A percentile compares a stretch with the other conserved stretches of the same genome.
These are phyloP conservation scores for Bertia moriformis DNA, from an alignment of 2,329 filamentous ascomycete species.

Conservation along the genomic window DNA sequence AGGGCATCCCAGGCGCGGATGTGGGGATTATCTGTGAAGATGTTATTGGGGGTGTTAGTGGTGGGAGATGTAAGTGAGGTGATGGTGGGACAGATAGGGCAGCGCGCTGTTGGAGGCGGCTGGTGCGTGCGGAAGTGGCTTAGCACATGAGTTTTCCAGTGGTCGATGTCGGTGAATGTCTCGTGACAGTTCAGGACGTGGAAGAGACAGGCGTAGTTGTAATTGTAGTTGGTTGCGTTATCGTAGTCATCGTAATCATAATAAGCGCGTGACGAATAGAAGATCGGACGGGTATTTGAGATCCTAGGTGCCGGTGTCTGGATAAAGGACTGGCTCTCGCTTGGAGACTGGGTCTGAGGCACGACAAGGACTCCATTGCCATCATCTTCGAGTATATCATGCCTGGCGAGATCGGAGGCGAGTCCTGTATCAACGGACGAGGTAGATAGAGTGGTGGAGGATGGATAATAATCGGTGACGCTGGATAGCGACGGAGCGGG, in stretches of 20 bases:
- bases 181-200: conserved; percentile 24
- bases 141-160: conserved; percentile 25
- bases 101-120: conserved; percentile 21
- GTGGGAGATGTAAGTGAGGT: too few relatives aligned
- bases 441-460: conserved; percentile 10
- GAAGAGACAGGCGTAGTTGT: conserved; percentile 26
- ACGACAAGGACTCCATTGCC: conserved; percentile 11
- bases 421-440: conserved; percentile 14
- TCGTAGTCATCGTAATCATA: not conserved
- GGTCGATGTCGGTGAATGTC: conserved; percentile 17
- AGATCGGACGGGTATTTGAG: too few relatives aligned
- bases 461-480: not conserved
- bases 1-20: conserved; percentile 21
- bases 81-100: conserved; percentile 24
- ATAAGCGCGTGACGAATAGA: not conserved
- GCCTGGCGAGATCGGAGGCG: conserved; percentile 8
- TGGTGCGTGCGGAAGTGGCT: conserved; percentile 24
- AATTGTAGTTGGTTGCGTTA: conserved; percentile 2
- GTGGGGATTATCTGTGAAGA: conserved; percentile 7
- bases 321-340: not conserved
- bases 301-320: too few relatives aligned
- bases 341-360: not conserved
- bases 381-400: conserved; percentile 12
- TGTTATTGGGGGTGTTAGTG: not conserved
- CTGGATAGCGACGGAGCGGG: not conserved